These are phyloP conservation scores for Acacia concinna DNA, from an alignment of 331 rosid species.

Conservation along the genomic window DNA sequence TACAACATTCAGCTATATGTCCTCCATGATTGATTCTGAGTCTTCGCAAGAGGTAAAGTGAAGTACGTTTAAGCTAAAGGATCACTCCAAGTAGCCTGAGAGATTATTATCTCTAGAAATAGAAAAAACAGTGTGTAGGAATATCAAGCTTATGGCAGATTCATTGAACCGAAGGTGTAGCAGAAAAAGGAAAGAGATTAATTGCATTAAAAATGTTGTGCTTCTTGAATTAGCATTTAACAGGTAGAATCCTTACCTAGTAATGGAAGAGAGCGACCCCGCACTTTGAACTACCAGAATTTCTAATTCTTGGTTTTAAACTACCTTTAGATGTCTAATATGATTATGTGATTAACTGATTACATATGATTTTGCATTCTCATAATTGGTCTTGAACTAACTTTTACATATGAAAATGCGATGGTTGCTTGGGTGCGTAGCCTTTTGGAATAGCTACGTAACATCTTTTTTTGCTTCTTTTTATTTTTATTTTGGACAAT, in stretches of 20 bases:
- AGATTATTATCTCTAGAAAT: background rate
- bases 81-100: background rate
- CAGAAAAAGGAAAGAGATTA: background rate
- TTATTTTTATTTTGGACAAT: too few relatives aligned
- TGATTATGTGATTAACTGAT: too few relatives aligned
- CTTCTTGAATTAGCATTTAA: background rate
- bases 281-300: background rate
- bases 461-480: too few relatives aligned
- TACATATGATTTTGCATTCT: too few relatives aligned
- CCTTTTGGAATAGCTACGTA: too few relatives aligned
- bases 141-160: background rate
- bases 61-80: background rate
- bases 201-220: background rate
- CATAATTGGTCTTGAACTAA: too few relatives aligned
- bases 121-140: background rate
- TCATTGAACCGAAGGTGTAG: background rate
- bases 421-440: too few relatives aligned
- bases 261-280: background rate
- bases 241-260: background rate
- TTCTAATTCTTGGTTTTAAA: too few relatives aligned
- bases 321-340: too few relatives aligned
- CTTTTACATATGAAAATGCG: too few relatives aligned
- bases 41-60: background rate
- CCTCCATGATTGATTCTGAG: conserved; percentile 50
- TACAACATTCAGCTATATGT: conserved; percentile 74